A percentile compares a stretch with the other conserved stretches of the same genome.
These are phyloP conservation scores for Diaporthe citri DNA, from an alignment of 2,329 filamentous ascomycete species.

Conservation along the genomic window DNA sequence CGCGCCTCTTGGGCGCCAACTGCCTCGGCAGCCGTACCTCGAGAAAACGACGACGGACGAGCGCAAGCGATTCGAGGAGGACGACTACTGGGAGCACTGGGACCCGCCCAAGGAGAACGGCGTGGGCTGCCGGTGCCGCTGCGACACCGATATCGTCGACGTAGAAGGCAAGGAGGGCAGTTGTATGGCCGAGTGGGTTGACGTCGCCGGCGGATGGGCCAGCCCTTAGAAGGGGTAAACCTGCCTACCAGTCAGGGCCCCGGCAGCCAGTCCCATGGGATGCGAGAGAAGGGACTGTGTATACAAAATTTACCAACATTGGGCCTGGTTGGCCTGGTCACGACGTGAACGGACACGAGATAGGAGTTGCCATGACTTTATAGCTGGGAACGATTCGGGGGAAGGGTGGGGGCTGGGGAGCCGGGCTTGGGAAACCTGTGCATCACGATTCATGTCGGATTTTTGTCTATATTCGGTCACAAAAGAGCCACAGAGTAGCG, in stretches of 20 bases:
- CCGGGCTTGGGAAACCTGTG: slow-evolving; percentile 7
- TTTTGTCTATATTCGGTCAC: slow-evolving; percentile 36
- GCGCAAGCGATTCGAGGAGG: slow-evolving; percentile 89
- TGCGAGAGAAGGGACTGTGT: not conserved
- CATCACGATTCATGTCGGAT: slow-evolving; percentile 36
- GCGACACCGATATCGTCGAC: slow-evolving; percentile 97
- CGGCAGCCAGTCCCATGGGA: not conserved
- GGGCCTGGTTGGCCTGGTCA: slow-evolving; percentile 9
- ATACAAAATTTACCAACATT: slow-evolving; percentile 19
- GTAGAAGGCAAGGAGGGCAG: slow-evolving; percentile 98
- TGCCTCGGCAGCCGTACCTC: slow-evolving; percentile 82
- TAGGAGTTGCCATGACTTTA: slow-evolving; percentile 20
- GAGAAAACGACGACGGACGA: slow-evolving; percentile 85
- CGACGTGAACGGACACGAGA: slow-evolving; percentile 32
- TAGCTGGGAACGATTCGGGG: slow-evolving; percentile 12
- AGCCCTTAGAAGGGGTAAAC: slow-evolving; percentile 53
- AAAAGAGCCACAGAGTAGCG: slow-evolving; percentile 32
- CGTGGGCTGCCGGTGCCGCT: slow-evolving; percentile 95
- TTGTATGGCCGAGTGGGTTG: slow-evolving; percentile 95
- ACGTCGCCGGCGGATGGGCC: slow-evolving; percentile 94
- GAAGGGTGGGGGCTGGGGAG: not conserved
- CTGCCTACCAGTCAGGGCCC: not conserved
- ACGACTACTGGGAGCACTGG: slow-evolving; percentile 93
- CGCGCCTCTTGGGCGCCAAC: slow-evolving; percentile 83
- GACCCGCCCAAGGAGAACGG: slow-evolving; percentile 94